A percentile compares a stretch with the other conserved stretches of the same genome.
phyloP scores from a whole-genome alignment of 371 early-diverging fungal species.

The Apophysomyces sp. region DNA sequence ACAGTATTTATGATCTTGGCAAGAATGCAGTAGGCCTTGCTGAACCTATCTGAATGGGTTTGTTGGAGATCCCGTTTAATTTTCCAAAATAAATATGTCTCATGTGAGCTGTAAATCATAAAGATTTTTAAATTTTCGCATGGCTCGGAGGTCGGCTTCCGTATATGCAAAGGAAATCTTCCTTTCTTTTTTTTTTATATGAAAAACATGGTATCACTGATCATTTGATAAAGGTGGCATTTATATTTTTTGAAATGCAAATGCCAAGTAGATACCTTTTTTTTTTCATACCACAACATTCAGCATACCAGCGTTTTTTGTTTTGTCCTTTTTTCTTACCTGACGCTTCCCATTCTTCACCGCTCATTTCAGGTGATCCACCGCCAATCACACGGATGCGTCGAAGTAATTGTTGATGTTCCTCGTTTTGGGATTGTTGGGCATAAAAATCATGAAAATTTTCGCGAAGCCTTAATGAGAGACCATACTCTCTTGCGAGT shows the following conservation, averaged over 20 bases:
- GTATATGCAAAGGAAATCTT: too few species aligned
- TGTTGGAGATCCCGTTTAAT: too few species aligned
- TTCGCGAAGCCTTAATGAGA: conserved; percentile 67
- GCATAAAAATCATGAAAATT: conserved; percentile 84
- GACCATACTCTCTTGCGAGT: conserved; percentile 83
- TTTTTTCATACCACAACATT: background rate
- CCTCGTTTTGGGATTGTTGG: conserved; percentile 51
- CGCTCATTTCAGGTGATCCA: conserved; percentile 56
- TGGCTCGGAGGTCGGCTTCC: too few species aligned
- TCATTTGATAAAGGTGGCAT: background rate
- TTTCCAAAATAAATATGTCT: too few species aligned
- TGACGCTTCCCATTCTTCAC: conserved; percentile 94
- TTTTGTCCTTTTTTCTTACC: conserved; percentile 39
- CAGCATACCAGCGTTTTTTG: background rate
- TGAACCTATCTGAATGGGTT: conserved; percentile 15
- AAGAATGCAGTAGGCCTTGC: conserved; percentile 86
- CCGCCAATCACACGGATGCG: conserved; percentile 86
- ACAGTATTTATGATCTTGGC: conserved; percentile 87
- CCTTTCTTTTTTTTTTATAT: background rate
- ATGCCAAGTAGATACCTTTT: conserved; percentile 56
- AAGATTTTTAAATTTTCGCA: too few species aligned
- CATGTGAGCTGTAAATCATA: too few species aligned
- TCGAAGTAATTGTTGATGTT: conserved; percentile 59
- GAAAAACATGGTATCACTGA: background rate
- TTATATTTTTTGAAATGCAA: conserved; percentile 54